Evolutionary conservation across 495 filamentous ascomycete species (phyloP).

Genomic region (Podospora fimiseda): DNA sequence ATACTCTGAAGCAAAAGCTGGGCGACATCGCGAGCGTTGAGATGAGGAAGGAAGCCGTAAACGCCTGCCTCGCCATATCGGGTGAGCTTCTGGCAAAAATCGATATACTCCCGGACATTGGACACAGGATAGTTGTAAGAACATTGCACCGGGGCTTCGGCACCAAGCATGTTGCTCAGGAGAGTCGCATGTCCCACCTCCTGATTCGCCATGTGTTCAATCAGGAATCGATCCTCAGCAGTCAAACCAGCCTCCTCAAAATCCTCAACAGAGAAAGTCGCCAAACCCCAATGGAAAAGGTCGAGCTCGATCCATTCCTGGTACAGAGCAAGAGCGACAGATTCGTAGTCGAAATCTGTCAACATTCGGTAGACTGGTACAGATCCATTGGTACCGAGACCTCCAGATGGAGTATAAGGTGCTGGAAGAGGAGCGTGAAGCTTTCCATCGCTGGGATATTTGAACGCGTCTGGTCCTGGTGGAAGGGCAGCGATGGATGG

Average conservation of each 20-base stretch:
- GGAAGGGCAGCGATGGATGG: slow-evolving; percentile 44
- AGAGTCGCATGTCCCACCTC: slow-evolving; percentile 76
- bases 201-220: slow-evolving; percentile 82
- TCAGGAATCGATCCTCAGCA: slow-evolving; percentile 61
- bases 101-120: slow-evolving; percentile 71
- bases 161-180: slow-evolving; percentile 74
- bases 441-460: slow-evolving; percentile 65
- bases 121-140: slow-evolving; percentile 76
- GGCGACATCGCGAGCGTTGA: slow-evolving; percentile 69
- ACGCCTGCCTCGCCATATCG: slow-evolving; percentile 78
- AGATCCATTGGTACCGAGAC: slow-evolving; percentile 72
- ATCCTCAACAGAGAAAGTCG: slow-evolving; percentile 61
- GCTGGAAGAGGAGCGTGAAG: slow-evolving; percentile 59
- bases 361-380: slow-evolving; percentile 64
- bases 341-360: slow-evolving; percentile 72
- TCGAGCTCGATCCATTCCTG: slow-evolving; percentile 88
- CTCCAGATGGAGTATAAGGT: slow-evolving; percentile 69
- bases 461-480: slow-evolving; percentile 45
- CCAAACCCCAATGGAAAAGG: slow-evolving; percentile 74
- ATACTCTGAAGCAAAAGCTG: slow-evolving; percentile 70
- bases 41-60: slow-evolving; percentile 76
- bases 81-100: slow-evolving; percentile 83
- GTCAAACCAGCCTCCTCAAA: slow-evolving; percentile 63
- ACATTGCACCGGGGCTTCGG: slow-evolving; percentile 67
- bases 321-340: slow-evolving; percentile 62